Conservation (phyloP, 164 flowering plant species). For the Stephania cephalantha region DNA sequence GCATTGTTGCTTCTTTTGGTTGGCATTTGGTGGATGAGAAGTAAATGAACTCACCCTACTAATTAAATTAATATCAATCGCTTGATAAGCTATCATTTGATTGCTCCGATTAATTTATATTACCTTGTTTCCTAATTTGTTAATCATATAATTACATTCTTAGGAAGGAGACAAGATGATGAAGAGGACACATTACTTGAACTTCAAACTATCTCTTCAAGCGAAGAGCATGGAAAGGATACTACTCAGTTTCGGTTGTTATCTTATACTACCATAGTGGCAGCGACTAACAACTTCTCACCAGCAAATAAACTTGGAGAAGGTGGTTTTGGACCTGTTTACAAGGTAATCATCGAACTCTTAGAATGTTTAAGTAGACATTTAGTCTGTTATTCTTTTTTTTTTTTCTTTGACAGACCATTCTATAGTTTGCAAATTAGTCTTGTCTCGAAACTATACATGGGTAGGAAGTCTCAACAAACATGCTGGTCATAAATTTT, state of each 20-base stretch:
- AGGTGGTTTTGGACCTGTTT: slow-evolving; percentile 5
- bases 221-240: background rate
- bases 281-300: slow-evolving; percentile 3
- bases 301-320: slow-evolving; percentile 3
- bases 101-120: background rate
- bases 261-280: background rate
- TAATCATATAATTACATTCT: no score
- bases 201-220: background rate
- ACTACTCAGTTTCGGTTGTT: background rate
- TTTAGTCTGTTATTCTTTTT: no score
- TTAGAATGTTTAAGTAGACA: no score
- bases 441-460: no score
- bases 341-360: background rate
- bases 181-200: slow-evolving; percentile 5
- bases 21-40: background rate
- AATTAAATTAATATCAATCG: no score
- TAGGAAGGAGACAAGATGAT: background rate
- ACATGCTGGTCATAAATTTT: no score
- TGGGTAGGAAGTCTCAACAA: no score
- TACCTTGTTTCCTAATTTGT: no score
- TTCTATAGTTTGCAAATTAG: no score
- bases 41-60: background rate
- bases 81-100: no score
- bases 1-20: background rate
- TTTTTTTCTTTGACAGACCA: no score